Conservation (phyloP, 352 stramenopile species). For the Phytophthora nicotianae region DNA sequence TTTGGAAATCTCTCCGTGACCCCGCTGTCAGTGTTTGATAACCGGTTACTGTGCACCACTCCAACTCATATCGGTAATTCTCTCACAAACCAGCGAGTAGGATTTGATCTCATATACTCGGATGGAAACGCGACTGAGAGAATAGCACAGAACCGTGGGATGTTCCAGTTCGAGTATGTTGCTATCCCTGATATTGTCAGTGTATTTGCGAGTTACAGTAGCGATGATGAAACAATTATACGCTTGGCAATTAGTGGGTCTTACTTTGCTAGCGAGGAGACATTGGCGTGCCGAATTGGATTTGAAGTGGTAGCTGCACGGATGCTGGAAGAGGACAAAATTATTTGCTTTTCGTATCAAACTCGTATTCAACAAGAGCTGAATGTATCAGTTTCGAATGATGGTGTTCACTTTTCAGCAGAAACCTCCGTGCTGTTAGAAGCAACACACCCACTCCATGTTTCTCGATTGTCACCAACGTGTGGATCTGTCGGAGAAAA, state of each 20-base stretch:
- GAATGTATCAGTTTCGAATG: constrained; percentile 41
- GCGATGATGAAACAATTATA: not conserved
- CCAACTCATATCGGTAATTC: constrained; percentile 9
- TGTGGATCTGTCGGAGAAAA: constrained; percentile 27
- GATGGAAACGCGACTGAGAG: constrained; percentile 3
- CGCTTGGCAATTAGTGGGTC: constrained; percentile 23
- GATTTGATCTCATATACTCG: constrained; percentile 29
- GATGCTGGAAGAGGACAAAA: constrained; percentile 10
- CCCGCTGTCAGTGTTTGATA: constrained; percentile 32
- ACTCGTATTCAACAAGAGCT: constrained; percentile 10
- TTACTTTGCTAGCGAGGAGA: constrained; percentile 16
- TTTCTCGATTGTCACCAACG: constrained; percentile 31
- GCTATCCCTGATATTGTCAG: constrained; percentile 29
- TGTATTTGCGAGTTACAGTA: constrained; percentile 11
- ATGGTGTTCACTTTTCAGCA: constrained; percentile 37
- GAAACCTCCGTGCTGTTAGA: constrained; percentile 9
- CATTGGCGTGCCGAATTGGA: constrained; percentile 25
- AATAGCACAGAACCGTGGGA: constrained; percentile 11
- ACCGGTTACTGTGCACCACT: constrained; percentile 35
- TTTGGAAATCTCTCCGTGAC: constrained; percentile 33
- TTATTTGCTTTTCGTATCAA: constrained; percentile 17
- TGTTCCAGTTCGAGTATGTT: constrained; percentile 31
- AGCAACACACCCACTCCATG: constrained; percentile 1
- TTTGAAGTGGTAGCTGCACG: constrained; percentile 10
- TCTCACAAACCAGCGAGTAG: constrained; percentile 3